Evolutionary conservation across 495 filamentous ascomycete genomes (phyloP).

Genomic region (Penicillium paxilli): DNA sequence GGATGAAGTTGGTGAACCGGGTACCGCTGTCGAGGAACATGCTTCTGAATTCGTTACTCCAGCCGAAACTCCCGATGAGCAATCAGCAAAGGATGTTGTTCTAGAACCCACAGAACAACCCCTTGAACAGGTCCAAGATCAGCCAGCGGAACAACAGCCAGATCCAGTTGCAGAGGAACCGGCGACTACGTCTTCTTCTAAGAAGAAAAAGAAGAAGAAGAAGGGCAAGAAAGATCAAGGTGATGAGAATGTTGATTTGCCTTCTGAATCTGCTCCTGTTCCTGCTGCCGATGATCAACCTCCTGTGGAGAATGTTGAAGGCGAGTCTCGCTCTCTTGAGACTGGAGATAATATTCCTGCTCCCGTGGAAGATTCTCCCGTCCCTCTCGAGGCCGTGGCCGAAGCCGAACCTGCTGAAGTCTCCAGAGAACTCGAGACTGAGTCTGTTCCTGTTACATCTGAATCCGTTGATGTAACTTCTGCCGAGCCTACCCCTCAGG

Average conservation of each 20-base stretch:
- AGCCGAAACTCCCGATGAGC: background rate
- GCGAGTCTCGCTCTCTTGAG: conserved; percentile 4
- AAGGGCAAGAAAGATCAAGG: conserved; percentile 33
- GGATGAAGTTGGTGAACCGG: conserved; percentile 12
- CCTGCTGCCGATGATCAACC: background rate
- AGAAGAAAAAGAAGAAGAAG: conserved; percentile 42
- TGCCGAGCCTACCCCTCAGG: background rate
- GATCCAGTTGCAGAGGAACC: conserved; percentile 16
- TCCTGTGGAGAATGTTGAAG: background rate
- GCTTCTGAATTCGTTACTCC: background rate
- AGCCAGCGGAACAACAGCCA: background rate
- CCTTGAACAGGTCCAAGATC: conserved; percentile 2
- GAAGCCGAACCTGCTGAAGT: conserved; percentile 3
- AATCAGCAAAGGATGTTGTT: conserved; percentile 8
- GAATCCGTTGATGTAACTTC: background rate
- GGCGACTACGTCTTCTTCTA: conserved; percentile 18
- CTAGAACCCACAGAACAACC: conserved; percentile 10
- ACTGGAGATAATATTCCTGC: background rate
- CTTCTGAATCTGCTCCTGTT: conserved; percentile 9
- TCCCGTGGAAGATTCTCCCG: background rate
- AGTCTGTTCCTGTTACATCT: background rate
- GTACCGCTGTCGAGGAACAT: conserved; percentile 17
- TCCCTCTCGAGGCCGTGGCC: background rate
- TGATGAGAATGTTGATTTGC: conserved; percentile 20
- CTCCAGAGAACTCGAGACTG: conserved; percentile 4